These are phyloP conservation scores for Phytopythium aichiense DNA, from an alignment of 352 stramenopile species.

Conservation along the genomic window DNA sequence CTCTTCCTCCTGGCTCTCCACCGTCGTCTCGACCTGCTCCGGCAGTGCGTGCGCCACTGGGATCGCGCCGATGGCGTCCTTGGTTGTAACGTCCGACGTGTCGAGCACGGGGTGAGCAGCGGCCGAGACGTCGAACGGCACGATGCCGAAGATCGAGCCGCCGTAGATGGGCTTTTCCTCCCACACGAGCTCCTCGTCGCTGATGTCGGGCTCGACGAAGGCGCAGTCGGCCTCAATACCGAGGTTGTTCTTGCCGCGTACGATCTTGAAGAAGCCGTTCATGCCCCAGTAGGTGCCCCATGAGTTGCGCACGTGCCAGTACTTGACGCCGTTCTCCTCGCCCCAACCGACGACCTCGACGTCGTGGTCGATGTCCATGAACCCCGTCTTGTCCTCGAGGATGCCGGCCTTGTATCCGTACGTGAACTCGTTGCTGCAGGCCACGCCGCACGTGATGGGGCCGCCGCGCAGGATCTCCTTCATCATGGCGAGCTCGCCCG, in stretches of 20 bases:
- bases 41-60: slow-evolving; percentile 12
- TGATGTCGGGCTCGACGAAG: slow-evolving; percentile 85
- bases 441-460: slow-evolving; percentile 92
- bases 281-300: slow-evolving; percentile 95
- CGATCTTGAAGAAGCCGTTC: slow-evolving; percentile 96
- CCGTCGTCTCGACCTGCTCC: slow-evolving; percentile 3
- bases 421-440: slow-evolving; percentile 83
- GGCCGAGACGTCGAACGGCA: slow-evolving; percentile 57
- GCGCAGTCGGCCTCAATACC: slow-evolving; percentile 89
- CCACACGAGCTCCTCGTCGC: slow-evolving; percentile 76
- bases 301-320: slow-evolving; percentile 97
- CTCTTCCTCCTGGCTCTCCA: slow-evolving; percentile 5
- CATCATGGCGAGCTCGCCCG: slow-evolving; percentile 80
- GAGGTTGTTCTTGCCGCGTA: slow-evolving; percentile 90
- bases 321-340: slow-evolving; percentile 88
- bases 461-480: slow-evolving; percentile 73
- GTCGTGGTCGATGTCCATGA: slow-evolving; percentile 85
- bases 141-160: slow-evolving; percentile 75
- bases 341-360: slow-evolving; percentile 91
- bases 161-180: slow-evolving; percentile 73
- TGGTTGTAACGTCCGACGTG: slow-evolving; percentile 71
- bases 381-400: slow-evolving; percentile 85
- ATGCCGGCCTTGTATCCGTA: slow-evolving; percentile 93
- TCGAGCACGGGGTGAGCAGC: slow-evolving; percentile 90
- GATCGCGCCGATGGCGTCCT: slow-evolving; percentile 11